A percentile compares a stretch with the other conserved stretches of the same genome.
Evolutionary conservation across 2,329 filamentous ascomycete genomes (phyloP).

Genomic region (Ophiostoma populinum): DNA sequence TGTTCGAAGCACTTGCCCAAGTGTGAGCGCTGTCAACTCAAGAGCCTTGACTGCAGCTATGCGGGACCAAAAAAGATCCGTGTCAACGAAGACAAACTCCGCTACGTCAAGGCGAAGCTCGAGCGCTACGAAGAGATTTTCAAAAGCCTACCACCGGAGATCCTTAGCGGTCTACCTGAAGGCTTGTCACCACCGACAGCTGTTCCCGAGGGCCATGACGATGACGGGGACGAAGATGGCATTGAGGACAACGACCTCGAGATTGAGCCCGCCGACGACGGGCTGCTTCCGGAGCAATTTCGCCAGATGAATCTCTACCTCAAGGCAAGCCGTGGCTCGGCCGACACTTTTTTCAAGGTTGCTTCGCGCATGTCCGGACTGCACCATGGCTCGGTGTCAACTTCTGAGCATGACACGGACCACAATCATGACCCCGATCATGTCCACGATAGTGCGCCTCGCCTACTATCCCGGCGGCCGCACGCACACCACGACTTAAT

Average conservation of each 20-base stretch:
- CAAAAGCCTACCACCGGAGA: constrained; percentile 1
- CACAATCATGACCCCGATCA: constrained; percentile 17
- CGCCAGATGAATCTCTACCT: constrained; percentile 15
- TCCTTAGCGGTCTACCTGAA: background rate
- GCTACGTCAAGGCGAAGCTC: constrained; percentile 7
- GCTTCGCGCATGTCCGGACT: constrained; percentile 18
- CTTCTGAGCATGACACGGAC: constrained; percentile 1
- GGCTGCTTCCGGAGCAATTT: constrained; percentile 6
- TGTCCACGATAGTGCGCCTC: too few relatives aligned
- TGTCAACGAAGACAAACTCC: constrained; percentile 9
- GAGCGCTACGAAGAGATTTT: constrained; percentile 9
- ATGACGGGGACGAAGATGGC: background rate
- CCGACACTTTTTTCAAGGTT: constrained; percentile 22
- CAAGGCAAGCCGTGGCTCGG: constrained; percentile 17
- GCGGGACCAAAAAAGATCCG: constrained; percentile 9
- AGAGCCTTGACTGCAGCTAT: constrained; percentile 9
- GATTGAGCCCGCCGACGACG: constrained; percentile 1
- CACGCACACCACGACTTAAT: constrained; percentile 14
- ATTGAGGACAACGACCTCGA: background rate
- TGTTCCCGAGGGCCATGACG: background rate
- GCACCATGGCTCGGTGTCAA: background rate
- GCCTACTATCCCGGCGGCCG: constrained; percentile 20
- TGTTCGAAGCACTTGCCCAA: constrained; percentile 10
- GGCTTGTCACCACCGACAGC: background rate
- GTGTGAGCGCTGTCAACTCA: constrained; percentile 8